These are phyloP conservation scores for Suhomyces sp. DNA, from an alignment of 805 yeast genomes.

Conservation along the genomic window DNA sequence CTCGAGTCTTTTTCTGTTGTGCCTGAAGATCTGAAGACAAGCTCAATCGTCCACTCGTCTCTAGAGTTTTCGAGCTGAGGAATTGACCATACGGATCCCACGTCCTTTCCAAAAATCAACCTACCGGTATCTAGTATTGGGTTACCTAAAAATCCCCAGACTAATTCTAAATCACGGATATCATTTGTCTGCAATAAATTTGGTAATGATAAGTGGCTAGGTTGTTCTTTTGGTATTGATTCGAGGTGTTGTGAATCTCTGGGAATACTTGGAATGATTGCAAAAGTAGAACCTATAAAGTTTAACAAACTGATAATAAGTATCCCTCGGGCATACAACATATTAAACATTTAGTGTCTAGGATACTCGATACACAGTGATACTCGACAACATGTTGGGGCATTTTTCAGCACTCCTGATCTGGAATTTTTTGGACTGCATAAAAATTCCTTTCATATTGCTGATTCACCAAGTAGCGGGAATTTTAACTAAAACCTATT, in stretches of 20 bases:
- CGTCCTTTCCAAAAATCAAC: conserved; percentile 29
- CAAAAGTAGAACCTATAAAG: background rate
- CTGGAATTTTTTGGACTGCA: background rate
- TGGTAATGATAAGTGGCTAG: conserved; percentile 29
- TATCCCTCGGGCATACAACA: background rate
- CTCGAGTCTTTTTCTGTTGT: conserved; percentile 21
- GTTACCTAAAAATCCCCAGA: conserved; percentile 26
- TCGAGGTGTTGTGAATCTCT: background rate
- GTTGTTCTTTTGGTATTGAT: background rate
- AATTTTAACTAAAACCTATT: background rate
- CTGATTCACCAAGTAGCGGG: background rate
- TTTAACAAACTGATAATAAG: background rate
- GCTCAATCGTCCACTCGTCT: conserved; percentile 55
- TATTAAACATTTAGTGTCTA: background rate
- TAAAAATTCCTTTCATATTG: background rate
- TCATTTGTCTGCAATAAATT: conserved; percentile 26
- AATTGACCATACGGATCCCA: conserved; percentile 49
- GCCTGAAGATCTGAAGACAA: conserved; percentile 62
- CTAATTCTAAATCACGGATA: conserved; percentile 20
- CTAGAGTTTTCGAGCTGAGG: conserved; percentile 19
- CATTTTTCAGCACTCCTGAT: background rate
- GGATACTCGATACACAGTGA: background rate
- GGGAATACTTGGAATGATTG: background rate
- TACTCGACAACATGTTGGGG: background rate
- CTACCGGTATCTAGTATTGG: conserved; percentile 51